Evolutionary conservation across 257 asterid species (phyloP).

Genomic region (Echites panduratus): DNA sequence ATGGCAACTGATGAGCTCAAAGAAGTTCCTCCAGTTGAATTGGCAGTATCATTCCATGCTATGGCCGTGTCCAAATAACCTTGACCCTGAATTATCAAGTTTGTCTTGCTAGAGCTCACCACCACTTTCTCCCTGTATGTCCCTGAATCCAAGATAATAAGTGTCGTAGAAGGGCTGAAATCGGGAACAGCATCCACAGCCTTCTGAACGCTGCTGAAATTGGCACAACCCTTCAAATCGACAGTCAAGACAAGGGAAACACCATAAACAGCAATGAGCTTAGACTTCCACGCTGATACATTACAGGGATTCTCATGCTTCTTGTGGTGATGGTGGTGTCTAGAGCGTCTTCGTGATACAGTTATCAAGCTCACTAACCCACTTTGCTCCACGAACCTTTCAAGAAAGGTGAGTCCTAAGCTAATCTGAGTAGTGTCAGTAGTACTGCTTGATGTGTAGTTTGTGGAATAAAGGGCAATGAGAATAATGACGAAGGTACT

Average conservation of each 20-base stretch:
- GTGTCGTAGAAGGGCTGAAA: constrained; percentile 38
- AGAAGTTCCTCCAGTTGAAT: constrained; percentile 67
- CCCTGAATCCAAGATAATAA: constrained; percentile 56
- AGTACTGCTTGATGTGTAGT: constrained; percentile 6
- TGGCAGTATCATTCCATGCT: constrained; percentile 80
- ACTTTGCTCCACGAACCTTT: constrained; percentile 19
- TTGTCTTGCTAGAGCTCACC: constrained; percentile 48
- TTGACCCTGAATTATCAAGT: constrained; percentile 65
- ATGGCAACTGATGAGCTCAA: constrained; percentile 50
- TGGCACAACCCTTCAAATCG: constrained; percentile 58
- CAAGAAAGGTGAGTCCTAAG: constrained; percentile 18
- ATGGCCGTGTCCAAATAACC: constrained; percentile 61
- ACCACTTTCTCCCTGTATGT: constrained; percentile 79
- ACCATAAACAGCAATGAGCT: constrained; percentile 36
- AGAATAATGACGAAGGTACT: constrained; percentile 34
- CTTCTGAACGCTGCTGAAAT: constrained; percentile 63
- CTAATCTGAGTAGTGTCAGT: neutral
- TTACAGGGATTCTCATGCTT: constrained; percentile 29
- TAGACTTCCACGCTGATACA: constrained; percentile 43
- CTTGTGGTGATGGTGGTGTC: constrained; percentile 23
- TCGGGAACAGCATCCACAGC: constrained; percentile 71
- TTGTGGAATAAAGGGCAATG: constrained; percentile 23
- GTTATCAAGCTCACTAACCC: constrained; percentile 27
- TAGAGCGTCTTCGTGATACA: too few species aligned
- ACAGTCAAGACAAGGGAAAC: constrained; percentile 51